phyloP scores from a whole-genome alignment of 2,329 filamentous ascomycete species.

The Metarhizium brunneum region DNA sequence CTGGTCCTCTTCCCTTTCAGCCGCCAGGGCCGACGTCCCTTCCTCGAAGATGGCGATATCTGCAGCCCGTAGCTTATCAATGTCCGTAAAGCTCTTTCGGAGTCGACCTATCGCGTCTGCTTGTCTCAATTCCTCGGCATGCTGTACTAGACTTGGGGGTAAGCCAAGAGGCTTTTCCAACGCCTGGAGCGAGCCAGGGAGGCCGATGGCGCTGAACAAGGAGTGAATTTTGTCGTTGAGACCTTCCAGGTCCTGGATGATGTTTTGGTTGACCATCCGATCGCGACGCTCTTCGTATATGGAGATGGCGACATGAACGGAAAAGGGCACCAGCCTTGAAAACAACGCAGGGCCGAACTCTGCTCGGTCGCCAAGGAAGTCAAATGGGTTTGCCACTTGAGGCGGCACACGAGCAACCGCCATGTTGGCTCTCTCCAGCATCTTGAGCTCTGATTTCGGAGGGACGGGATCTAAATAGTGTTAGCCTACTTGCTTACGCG shows the following conservation, averaged over 20 bases:
- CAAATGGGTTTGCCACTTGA: conserved; percentile 71
- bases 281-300: conserved; percentile 92
- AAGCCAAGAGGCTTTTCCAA: conserved; percentile 89
- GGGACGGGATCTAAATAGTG: conserved; percentile 59
- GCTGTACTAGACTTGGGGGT: conserved; percentile 74
- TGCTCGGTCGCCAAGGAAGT: conserved; percentile 68
- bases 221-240: conserved; percentile 75
- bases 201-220: conserved; percentile 69
- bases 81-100: conserved; percentile 74
- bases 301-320: conserved; percentile 87
- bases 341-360: conserved; percentile 83
- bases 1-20: conserved; percentile 79
- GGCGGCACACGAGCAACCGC: conserved; percentile 69
- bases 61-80: conserved; percentile 75
- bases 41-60: conserved; percentile 76
- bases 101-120: conserved; percentile 75
- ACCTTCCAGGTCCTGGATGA: conserved; percentile 74
- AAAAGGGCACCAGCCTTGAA: conserved; percentile 85
- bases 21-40: conserved; percentile 65
- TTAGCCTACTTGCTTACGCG: conserved; percentile 15
- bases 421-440: conserved; percentile 83
- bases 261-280: conserved; percentile 78
- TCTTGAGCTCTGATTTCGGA: conserved; percentile 77
- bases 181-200: conserved; percentile 88
- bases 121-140: conserved; percentile 89